Conservation (phyloP, 257 asterid genomes). For the Scutellaria minor region DNA sequence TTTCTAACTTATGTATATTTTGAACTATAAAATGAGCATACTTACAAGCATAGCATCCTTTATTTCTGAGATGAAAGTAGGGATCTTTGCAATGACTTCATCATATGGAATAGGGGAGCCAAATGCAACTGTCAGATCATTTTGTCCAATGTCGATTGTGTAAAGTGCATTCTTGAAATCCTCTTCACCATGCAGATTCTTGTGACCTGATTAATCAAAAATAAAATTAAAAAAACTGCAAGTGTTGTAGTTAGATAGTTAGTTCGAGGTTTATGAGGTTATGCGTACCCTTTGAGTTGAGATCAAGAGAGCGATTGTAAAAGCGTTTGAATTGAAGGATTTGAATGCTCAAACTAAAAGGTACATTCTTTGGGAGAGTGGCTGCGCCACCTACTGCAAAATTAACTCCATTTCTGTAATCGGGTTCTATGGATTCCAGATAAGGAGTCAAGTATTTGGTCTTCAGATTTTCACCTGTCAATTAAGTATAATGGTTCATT, state of each 20-base stretch:
- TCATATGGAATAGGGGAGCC: constrained; percentile 31
- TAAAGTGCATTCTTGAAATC: constrained; percentile 48
- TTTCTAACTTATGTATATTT: no score
- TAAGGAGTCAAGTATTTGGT: constrained; percentile 50
- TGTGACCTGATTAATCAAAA: constrained; percentile 30
- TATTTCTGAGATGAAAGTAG: constrained; percentile 48
- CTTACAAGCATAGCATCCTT: constrained; percentile 48
- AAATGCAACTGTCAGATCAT: constrained; percentile 45
- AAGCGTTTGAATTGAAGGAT: constrained; percentile 48
- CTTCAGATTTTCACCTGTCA: constrained; percentile 51
- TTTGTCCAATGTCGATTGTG: constrained; percentile 57
- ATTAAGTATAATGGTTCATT: neutral
- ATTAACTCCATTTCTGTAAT: constrained; percentile 53
- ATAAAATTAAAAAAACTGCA: no score
- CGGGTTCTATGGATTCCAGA: constrained; percentile 46
- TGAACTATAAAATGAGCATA: neutral
- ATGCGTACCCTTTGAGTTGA: constrained; percentile 38
- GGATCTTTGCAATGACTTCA: constrained; percentile 41
- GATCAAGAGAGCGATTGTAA: constrained; percentile 40
- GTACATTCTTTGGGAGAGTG: constrained; percentile 39
- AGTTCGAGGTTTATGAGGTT: no score
- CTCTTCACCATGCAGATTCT: constrained; percentile 39
- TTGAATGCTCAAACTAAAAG: constrained; percentile 46
- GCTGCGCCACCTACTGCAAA: constrained; percentile 52
- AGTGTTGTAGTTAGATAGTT: no score